Conservation (phyloP, 352 stramenopile species). For the Phytophthora ohioensis region DNA sequence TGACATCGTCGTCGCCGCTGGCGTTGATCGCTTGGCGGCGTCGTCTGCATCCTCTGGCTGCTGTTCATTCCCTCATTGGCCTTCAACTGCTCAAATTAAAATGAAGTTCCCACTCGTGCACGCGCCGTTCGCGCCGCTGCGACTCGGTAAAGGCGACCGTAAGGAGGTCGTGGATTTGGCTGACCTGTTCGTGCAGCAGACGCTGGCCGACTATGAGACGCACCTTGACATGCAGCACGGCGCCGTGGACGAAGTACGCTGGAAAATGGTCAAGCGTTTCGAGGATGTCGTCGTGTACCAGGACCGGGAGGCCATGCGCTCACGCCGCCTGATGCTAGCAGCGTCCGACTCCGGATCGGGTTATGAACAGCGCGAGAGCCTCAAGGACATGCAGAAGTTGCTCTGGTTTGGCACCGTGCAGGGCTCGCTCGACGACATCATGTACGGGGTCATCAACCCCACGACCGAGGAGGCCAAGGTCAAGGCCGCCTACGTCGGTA, state of each 20-base stretch:
- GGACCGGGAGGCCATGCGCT: constrained; percentile 28
- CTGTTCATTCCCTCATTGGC: constrained; percentile 21
- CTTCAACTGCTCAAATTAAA: constrained; percentile 14
- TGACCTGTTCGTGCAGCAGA: constrained; percentile 47
- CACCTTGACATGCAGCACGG: constrained; percentile 30
- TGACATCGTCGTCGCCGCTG: constrained; percentile 26
- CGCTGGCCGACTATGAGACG: constrained; percentile 42
- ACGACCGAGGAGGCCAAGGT: constrained; percentile 41
- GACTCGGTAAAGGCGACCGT: constrained; percentile 32
- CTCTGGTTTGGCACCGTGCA: constrained; percentile 49
- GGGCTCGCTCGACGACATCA: constrained; percentile 48
- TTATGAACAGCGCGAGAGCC: constrained; percentile 14
- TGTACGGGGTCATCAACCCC: constrained; percentile 47
- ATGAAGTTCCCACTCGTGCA: constrained; percentile 45
- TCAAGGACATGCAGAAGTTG: constrained; percentile 47
- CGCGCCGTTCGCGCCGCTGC: constrained; percentile 44
- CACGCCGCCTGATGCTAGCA: constrained; percentile 15
- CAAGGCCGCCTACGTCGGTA: constrained; percentile 41
- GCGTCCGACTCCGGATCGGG: constrained; percentile 6
- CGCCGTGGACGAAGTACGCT: constrained; percentile 40
- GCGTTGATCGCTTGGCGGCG: constrained; percentile 6
- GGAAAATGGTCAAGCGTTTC: constrained; percentile 52
- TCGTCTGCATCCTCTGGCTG: constrained; percentile 2
- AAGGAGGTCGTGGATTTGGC: constrained; percentile 35
- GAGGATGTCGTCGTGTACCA: constrained; percentile 46